phyloP scores from a whole-genome alignment of 2,329 filamentous ascomycete genomes.

The Coleophoma eucalyptorum region DNA sequence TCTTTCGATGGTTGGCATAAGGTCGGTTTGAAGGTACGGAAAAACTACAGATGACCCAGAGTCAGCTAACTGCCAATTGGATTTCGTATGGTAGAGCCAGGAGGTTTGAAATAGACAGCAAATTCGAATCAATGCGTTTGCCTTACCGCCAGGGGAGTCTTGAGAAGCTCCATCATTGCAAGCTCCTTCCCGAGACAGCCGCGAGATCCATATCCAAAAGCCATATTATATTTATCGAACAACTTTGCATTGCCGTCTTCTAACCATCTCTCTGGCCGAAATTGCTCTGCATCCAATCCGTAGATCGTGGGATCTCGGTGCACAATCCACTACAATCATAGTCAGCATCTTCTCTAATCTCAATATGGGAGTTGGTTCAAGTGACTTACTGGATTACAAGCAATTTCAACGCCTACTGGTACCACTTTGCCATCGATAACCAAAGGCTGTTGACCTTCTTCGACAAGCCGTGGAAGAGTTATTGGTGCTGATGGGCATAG shows the following conservation, averaged over 20 bases:
- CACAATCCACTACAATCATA: constrained; percentile 51
- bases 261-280: constrained; percentile 63
- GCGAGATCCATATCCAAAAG: constrained; percentile 65
- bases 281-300: constrained; percentile 59
- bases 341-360: too few relatives aligned
- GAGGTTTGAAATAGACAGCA: background rate
- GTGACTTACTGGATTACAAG: constrained; percentile 49
- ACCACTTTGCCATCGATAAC: background rate
- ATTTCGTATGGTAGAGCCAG: too few relatives aligned
- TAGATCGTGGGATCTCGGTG: constrained; percentile 65
- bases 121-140: background rate
- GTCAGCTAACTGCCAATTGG: too few relatives aligned
- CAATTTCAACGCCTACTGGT: constrained; percentile 58
- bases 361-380: too few relatives aligned
- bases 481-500: constrained; percentile 46
- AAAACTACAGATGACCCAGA: background rate
- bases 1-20: background rate
- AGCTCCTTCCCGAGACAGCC: constrained; percentile 67
- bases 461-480: constrained; percentile 43
- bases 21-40: background rate
- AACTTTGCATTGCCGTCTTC: constrained; percentile 46
- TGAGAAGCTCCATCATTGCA: constrained; percentile 56
- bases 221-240: constrained; percentile 63
- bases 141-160: constrained; percentile 23
- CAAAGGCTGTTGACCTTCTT: constrained; percentile 15